Base-by-base conservation (phyloP, 1,284 basidiomycete genomes). In the Megacollybia platyphylla region DNA sequence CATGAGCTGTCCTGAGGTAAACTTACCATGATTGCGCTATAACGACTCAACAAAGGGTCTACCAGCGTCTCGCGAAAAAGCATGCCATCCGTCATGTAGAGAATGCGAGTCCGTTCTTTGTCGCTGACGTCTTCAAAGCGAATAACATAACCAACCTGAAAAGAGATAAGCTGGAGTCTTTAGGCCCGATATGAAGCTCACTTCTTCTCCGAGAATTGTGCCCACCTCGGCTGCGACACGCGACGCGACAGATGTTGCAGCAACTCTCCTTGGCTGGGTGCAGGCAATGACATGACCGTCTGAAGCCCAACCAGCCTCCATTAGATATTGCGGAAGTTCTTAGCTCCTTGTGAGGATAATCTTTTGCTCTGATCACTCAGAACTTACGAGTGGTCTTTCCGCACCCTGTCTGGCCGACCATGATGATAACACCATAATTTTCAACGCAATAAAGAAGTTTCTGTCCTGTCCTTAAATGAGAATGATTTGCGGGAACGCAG, bases 71-170 rank as follows among this genome's bases (percentile, higher is more conserved):
- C 96, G 46, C 94, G 80, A 54, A 99, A 91, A 20, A 99, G 76
- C 76, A 97, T 93, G 35, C 96, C 94, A 58, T 99, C 96, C 24
- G 96, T 98, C 76, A 97, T 76, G 63, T 97, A 98, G 45, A 92
- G 79, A 57, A 98, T 87, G n/a, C 87, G 72, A 0, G 94, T 98
- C 40, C 76, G 68, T 43, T 81, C 69, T 56, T 81, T 81, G 57
- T 73, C 76, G 53, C 84, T 87, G 36, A 92, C 76, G 55, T 98
- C 93, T 60, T 99, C 96, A 51, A 98, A 98, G 8, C 96, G 83
- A 51, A 99, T 97, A 2, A 90, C 89, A 59, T 98, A 99, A 5
- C 96, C 94, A 48, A 97, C 92, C 87, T 90, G 43, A 2, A 46
- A 30, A 20, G 41, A 43, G 20, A 39, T 10, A 11, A 6, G 24